phyloP scores from a whole-genome alignment of 306 rosid genomes.

The Citrullus mucosospermus region DNA sequence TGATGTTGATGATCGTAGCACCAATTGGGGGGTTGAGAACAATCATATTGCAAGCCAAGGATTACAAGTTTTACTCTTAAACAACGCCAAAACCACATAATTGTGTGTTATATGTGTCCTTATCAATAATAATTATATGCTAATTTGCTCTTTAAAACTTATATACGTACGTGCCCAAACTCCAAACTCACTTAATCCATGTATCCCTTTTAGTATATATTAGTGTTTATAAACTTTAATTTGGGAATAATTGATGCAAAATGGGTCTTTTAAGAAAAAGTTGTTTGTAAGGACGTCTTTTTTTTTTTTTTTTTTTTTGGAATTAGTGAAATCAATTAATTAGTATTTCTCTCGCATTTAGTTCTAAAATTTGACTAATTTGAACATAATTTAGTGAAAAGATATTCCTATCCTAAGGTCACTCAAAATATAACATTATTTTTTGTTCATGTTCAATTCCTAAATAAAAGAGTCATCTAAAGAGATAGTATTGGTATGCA shows the following conservation, averaged over 20 bases:
- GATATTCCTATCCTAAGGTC: too few relatives aligned
- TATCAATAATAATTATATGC: not conserved
- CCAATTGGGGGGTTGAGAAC: slow-evolving; percentile 58
- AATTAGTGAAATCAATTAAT: not conserved
- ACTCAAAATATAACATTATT: too few relatives aligned
- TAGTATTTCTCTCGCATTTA: not conserved
- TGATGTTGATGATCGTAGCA: slow-evolving; percentile 40
- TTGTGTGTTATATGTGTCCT: not conserved
- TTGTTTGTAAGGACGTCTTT: too few relatives aligned
- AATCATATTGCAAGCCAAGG: slow-evolving; percentile 45
- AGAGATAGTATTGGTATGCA: too few relatives aligned
- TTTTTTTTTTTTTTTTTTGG: not conserved
- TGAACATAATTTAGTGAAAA: too few relatives aligned
- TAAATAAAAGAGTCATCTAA: too few relatives aligned
- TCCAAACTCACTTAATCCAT: not conserved
- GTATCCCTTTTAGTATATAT: not conserved
- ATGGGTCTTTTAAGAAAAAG: not conserved
- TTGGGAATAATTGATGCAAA: not conserved
- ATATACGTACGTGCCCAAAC: not conserved
- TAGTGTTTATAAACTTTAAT: not conserved
- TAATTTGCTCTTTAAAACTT: not conserved
- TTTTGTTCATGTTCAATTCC: too few relatives aligned
- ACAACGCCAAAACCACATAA: not conserved
- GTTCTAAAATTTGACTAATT: too few relatives aligned
- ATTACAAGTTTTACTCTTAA: slow-evolving; percentile 32